These are phyloP conservation scores for Arthromyces matolae DNA, from an alignment of 768 basidiomycete species.

Conservation along the genomic window DNA sequence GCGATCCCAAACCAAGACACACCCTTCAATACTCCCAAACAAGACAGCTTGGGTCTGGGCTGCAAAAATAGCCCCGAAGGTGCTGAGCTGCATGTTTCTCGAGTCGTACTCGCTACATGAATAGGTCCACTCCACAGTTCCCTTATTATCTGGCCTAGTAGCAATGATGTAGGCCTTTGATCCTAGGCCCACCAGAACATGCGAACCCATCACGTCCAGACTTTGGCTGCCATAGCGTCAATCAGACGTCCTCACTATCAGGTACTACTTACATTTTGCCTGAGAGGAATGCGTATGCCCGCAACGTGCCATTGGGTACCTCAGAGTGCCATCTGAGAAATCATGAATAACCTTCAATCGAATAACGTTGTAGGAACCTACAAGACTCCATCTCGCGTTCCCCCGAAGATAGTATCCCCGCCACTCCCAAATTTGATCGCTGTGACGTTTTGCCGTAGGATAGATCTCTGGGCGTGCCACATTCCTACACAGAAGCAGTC, in stretches of 20 bases:
- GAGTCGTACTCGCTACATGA: constrained; percentile 37
- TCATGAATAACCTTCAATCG: too few relatives aligned
- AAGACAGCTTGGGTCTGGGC: constrained; percentile 50
- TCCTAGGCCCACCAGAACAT: constrained; percentile 51
- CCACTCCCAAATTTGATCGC: constrained; percentile 60
- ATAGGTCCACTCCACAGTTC: constrained; percentile 51
- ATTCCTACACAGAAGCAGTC: constrained; percentile 36
- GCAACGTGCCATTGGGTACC: constrained; percentile 62
- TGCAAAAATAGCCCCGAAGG: constrained; percentile 53
- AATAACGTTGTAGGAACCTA: constrained; percentile 33
- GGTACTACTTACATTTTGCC: constrained; percentile 48
- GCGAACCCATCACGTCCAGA: constrained; percentile 51
- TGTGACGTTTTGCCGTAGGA: constrained; percentile 61
- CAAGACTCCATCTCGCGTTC: constrained; percentile 68
- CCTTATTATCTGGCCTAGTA: constrained; percentile 48
- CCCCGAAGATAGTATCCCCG: constrained; percentile 62
- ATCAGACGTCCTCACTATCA: not conserved
- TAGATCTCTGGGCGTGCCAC: constrained; percentile 64
- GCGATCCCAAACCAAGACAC: constrained; percentile 61
- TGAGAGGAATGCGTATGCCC: constrained; percentile 56
- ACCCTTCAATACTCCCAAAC: constrained; percentile 53
- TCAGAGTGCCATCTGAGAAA: constrained; percentile 71
- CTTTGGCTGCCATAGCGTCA: constrained; percentile 36
- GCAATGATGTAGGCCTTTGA: constrained; percentile 50
- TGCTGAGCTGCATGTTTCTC: constrained; percentile 9